Evolutionary conservation across 352 stramenopile genomes (phyloP), one percentile per base, ranked within the genome.

Genomic region (Pythium biforme): DNA sequence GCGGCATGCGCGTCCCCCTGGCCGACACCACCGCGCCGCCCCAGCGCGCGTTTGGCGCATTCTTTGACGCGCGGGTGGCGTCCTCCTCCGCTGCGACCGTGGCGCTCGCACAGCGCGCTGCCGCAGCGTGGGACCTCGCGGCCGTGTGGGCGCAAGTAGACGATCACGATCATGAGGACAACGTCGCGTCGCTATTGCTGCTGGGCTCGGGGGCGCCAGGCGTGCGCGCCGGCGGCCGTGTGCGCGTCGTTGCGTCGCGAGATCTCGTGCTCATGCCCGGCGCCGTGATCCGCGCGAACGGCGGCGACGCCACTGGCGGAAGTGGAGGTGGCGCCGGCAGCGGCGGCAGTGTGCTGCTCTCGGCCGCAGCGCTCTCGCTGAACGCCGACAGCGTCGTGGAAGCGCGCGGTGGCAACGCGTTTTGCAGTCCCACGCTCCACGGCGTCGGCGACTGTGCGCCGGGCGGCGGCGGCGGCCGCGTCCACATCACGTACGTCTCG

Each of bases 401-500:
- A 54, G 82, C 75, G 7, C 74, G 70, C 50, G 82, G 82, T 5
- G 82, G 82, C 20, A 58, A 79, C 29, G 82, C 77, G 1, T 82
- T 72, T 50, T 91, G 82, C 33, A 52, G 66, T 4, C 52, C 73
- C 0, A 40, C 50, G 19, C 65, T 69, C 10, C 56, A 58, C 45
- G 66, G 69, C 4, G 55, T 77, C 15, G 68, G 43, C 9, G 69
- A 77, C 23, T 91, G 82, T 22, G 87, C 73, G 19, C 78, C 82
- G 15, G 82, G 76, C 31, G 82, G 82, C 53, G 82, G 82, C 9
- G 82, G 82, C 23, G 82, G 82, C 2, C 77, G 82, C 58, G 70
- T 91, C 17, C 81, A 87, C 66, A 83, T 91, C 29, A 71, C 74
- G 20, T 91, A 79, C 62, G 76, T 79, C 46, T 91, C 82, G 20